Evolutionary conservation across 805 yeast genomes (phyloP), one percentile per base, ranked within the genome.

Genomic region (Lipomyces sp.): DNA sequence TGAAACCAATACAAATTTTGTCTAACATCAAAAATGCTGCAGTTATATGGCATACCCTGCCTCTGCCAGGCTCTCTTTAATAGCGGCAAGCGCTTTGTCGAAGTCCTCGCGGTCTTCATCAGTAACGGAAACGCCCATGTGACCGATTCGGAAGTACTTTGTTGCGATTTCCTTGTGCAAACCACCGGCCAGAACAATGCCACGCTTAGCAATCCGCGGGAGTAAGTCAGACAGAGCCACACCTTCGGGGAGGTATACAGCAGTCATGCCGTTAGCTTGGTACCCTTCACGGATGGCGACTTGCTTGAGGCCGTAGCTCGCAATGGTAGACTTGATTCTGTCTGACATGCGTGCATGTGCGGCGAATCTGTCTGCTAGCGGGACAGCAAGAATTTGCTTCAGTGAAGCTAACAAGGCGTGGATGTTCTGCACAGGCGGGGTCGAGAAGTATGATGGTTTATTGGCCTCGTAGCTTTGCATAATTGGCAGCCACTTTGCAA

Each of bases 141-240:
- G 98, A 45, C 98, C 98, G 66, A 93, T 87, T 79, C 98, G 86
- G 82, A 94, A 90, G 81, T 93, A 93, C 77, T 89, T 87, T 66
- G 89, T 84, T 57, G 86, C 88, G 73, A 92, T 86, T 32, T 87
- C 91, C 78, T 86, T 87, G 80, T 90, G 94, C 71, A 93, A 89
- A 65, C 98, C 98, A 59, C 95, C 96, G 57, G 98, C 97, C 59
- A 93, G 84, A 32, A 88, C 85, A 74, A 90, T 85, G 24, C 92
- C 93, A 72, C 86, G 85, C 61, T 82, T 78, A 67, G 87, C 85
- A 70, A 90, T 78, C 58, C 71, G 74, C 56, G 83, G 79, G 68
- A 91, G 80, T 59, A 90, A 82, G 61, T 86, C 87, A n/a, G 87
- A 81, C 37, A 94, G 92, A 65, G 86, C 81, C 67, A 90, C 79